These are phyloP conservation scores for Periconia macrospinosa DNA, from an alignment of 2,329 filamentous ascomycete species.

Conservation along the genomic window DNA sequence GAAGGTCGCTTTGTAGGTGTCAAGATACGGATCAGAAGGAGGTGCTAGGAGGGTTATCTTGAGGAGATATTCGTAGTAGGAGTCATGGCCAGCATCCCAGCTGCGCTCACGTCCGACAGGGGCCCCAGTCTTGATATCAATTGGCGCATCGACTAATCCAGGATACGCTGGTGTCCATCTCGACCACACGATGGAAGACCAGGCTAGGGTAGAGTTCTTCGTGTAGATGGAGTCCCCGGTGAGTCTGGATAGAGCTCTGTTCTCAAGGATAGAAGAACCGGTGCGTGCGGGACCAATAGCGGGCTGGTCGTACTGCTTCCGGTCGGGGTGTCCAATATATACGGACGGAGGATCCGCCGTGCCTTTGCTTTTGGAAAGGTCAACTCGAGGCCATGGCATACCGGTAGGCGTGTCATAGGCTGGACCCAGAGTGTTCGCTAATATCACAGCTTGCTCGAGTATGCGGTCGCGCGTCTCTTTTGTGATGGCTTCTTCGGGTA, in stretches of 20 bases:
- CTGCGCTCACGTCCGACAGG: conserved; percentile 44
- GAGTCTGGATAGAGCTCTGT: conserved; percentile 44
- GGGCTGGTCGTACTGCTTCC: conserved; percentile 38
- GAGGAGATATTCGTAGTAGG: conserved; percentile 48
- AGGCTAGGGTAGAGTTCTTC: conserved; percentile 46
- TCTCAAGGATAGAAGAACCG: conserved; percentile 50
- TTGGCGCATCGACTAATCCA: conserved; percentile 47
- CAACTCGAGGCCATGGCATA: conserved; percentile 50
- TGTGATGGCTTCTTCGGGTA: conserved; percentile 37
- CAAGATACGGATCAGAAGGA: conserved; percentile 36
- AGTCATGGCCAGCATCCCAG: conserved; percentile 50
- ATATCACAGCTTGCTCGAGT: conserved; percentile 40
- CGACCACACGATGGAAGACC: conserved; percentile 50
- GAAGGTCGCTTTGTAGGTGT: conserved; percentile 37
- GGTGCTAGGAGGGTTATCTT: conserved; percentile 45
- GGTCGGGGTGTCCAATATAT: conserved; percentile 30
- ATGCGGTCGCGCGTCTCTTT: conserved; percentile 35
- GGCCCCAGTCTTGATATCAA: conserved; percentile 47
- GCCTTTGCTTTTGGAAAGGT: conserved; percentile 43
- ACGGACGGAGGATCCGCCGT: conserved; percentile 32
- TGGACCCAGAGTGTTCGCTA: conserved; percentile 42
- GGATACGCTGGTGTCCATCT: conserved; percentile 43
- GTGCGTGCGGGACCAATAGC: conserved; percentile 46
- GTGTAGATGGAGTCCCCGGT: conserved; percentile 46
- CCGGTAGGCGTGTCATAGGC: conserved; percentile 46